Base-by-base conservation (phyloP, 371 early-diverging fungal species). In the Rhizopus delemar region DNA sequence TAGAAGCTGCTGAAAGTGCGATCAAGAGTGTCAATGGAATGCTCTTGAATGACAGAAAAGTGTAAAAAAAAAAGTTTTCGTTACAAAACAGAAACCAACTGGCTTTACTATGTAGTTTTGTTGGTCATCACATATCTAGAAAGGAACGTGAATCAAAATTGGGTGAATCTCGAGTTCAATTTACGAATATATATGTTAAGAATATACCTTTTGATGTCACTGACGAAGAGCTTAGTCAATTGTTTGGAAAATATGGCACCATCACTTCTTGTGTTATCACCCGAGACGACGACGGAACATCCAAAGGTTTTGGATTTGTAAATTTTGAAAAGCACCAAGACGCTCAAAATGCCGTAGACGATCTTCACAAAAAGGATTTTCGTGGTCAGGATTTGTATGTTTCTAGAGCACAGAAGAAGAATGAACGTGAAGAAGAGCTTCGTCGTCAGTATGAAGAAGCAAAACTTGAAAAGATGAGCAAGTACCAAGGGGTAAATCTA, bases 111-210 rank as follows among this genome's bases (percentile, higher is more conserved):
- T 15, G 39, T 53, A 69, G 71, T 15, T 92, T 66, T 56, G 92
- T 92, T 51, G 93, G 92, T 29, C 84, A 81, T 72, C 93, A 90
- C 80, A 86, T 91, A 62, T 83, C 91, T 63, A 85, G 80, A 75
- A 88, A 84, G 75, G 94, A 92, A 80, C 94, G 90, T 67, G 78
- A 84, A 73, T 81, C 83, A 62, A 91, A 89, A 74, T 74, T 85
- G 38, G 94, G 94, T 59, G 89, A 90, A 72, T 62, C 81, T 60
- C 84, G 86, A 54, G 71, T 87, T 57, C 79, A 90, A 62, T 92
- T 88, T 75, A 94, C 93, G 65, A 97, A 97, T 78, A 82, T 98
- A 41, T 98, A 93, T 79, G 85, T 96, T 70, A 97, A 95, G 83
- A 94, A 96, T 82, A 68, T 98, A 41, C 88, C 89, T 43, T 77